phyloP scores from a whole-genome alignment of 1,139 yeast genomes.

The Sugiyamaella novakii region DNA sequence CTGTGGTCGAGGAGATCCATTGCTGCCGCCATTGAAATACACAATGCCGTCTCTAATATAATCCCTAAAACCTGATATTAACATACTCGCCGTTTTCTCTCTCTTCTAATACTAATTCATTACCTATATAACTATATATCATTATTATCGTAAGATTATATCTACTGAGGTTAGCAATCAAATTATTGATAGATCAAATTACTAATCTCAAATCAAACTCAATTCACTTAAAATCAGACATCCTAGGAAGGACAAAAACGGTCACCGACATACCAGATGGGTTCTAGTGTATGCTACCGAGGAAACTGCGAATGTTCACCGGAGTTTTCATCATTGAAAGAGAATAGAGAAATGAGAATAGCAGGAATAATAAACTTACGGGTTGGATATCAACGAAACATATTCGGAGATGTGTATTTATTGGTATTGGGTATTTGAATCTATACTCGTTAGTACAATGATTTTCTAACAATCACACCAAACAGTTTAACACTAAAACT shows the following conservation, averaged over 20 bases:
- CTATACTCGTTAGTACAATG: slow-evolving; percentile 3
- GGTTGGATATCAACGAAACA: too few relatives aligned
- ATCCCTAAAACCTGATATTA: too few relatives aligned
- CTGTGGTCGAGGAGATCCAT: too few relatives aligned
- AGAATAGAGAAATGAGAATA: slow-evolving; percentile 3
- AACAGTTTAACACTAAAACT: slow-evolving; percentile 18
- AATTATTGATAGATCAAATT: not conserved
- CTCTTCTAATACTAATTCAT: too few relatives aligned
- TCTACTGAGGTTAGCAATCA: slow-evolving; percentile 4
- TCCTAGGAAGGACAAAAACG: slow-evolving; percentile 71
- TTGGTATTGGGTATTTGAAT: slow-evolving; percentile 9
- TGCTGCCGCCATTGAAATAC: too few relatives aligned
- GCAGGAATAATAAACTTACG: too few relatives aligned
- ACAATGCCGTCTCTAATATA: too few relatives aligned
- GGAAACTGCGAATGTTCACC: slow-evolving; percentile 91
- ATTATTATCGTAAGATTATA: not conserved
- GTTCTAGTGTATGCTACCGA: slow-evolving; percentile 84
- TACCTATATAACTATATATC: not conserved
- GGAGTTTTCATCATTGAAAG: slow-evolving; percentile 69
- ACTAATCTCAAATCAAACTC: not conserved
- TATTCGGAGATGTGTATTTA: too few relatives aligned
- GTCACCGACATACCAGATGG: slow-evolving; percentile 84
- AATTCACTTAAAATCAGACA: slow-evolving; percentile 51
- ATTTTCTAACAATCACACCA: too few relatives aligned
- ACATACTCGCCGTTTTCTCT: too few relatives aligned